Evolutionary conservation across 805 yeast genomes (phyloP).

Genomic region (Myxozyma neotropica): DNA sequence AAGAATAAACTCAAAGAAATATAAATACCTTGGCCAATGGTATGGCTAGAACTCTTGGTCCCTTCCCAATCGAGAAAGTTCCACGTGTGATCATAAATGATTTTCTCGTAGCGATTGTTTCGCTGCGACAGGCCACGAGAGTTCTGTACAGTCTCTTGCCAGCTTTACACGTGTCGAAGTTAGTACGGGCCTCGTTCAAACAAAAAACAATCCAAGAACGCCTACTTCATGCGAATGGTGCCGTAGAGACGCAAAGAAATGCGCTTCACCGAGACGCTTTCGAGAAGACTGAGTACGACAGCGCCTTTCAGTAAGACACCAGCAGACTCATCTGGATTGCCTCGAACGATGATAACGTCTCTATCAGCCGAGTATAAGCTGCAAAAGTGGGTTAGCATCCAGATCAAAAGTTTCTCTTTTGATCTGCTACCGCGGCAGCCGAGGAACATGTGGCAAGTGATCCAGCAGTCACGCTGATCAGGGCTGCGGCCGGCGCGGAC

Average conservation of each 20-base stretch:
- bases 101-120: conserved; percentile 52
- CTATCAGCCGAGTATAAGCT: conserved; percentile 63
- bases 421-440: background rate
- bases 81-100: conserved; percentile 78
- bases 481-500: background rate
- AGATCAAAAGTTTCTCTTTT: background rate
- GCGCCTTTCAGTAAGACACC: conserved; percentile 76
- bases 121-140: conserved; percentile 36
- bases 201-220: conserved; percentile 42
- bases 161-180: conserved; percentile 18
- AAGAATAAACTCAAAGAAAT: background rate
- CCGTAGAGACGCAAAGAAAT: conserved; percentile 68
- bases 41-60: conserved; percentile 29
- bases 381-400: background rate
- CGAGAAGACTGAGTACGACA: conserved; percentile 72
- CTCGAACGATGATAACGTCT: conserved; percentile 80
- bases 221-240: conserved; percentile 57
- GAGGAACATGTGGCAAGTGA: background rate
- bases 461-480: background rate
- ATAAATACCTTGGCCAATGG: conserved; percentile 30
- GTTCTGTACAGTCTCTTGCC: conserved; percentile 34
- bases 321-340: conserved; percentile 74
- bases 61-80: conserved; percentile 59
- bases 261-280: conserved; percentile 69
- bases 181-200: conserved; percentile 39